Evolutionary conservation across 345 rosid genomes (phyloP).

Genomic region (Chamaenerion angustifolium): DNA sequence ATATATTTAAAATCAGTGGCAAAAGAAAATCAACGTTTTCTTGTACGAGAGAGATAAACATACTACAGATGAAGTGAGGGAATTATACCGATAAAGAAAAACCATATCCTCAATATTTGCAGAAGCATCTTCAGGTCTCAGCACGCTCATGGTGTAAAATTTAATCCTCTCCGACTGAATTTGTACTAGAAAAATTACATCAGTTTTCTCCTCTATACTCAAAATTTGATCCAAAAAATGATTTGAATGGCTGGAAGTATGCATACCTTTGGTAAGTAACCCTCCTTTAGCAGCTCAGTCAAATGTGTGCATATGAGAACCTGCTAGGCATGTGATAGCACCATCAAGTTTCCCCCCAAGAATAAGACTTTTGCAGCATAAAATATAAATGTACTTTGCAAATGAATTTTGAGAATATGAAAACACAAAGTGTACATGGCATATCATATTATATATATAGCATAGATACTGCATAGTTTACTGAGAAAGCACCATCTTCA

Average conservation of each 20-base stretch:
- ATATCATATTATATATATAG: too few species aligned
- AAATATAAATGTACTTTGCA: background rate
- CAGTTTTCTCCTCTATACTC: background rate
- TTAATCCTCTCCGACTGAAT: slow-evolving; percentile 66
- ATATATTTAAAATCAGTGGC: background rate
- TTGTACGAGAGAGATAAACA: background rate
- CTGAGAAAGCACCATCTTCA: too few species aligned
- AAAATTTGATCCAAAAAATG: slow-evolving; percentile 1
- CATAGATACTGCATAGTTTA: too few species aligned
- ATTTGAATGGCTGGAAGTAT: slow-evolving; percentile 10
- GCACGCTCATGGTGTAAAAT: slow-evolving; percentile 86
- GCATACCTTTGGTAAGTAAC: slow-evolving; percentile 57
- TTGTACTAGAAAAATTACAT: slow-evolving; percentile 1
- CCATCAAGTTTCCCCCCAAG: background rate
- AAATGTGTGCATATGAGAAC: slow-evolving; percentile 85
- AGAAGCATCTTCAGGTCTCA: slow-evolving; percentile 50
- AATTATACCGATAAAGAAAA: slow-evolving; percentile 66
- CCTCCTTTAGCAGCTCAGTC: slow-evolving; percentile 61
- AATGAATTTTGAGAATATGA: background rate
- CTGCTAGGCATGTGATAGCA: slow-evolving; percentile 19
- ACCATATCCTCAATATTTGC: slow-evolving; percentile 57
- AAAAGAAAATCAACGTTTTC: background rate
- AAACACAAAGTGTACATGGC: too few species aligned
- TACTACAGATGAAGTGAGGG: background rate
- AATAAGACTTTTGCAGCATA: background rate